Base-by-base conservation (phyloP, 805 yeast genomes). In the Yarrowia bubula region DNA sequence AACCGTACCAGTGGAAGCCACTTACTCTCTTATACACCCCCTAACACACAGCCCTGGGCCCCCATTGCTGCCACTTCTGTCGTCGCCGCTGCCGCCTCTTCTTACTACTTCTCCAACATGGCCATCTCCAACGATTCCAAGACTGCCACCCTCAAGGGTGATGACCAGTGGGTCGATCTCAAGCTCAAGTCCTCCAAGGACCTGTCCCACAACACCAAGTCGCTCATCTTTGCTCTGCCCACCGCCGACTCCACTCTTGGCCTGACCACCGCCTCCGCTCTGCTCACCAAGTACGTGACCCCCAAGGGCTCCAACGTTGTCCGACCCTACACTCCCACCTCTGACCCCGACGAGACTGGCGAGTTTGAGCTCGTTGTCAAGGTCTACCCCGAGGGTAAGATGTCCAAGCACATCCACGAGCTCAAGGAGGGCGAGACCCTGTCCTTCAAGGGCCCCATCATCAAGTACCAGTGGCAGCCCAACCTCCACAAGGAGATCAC, bases 381-480 rank as follows among this genome's bases (percentile, higher is more conserved):
- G 84, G 84, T 80, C 68, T 95, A 95, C 80, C 88, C 86, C 61
- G 84, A 81, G 65, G 98, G 98, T 72, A 88, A 89, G 79, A 86
- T 92, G 85, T 84, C 93, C 64, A 80, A 80, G 73, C 95, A 90
- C 78, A 77, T 91, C 66, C 84, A 82, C 75, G 77, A 77, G 67
- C 84, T 93, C 75, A 86, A 88, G 77, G 85, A 83, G 67, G 84
- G 88, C 72, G 98, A 95, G 73, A 84, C 92, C 61, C 82, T 95
- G 65, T 79, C 96, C 9, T 89, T 95, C 83, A 93, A 92, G 81
- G 99, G 99, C 60, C 98, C 98, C 69, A 83, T 92, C 70, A 81
- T 83, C 73, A 95, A 95, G 82, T 92, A 95, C 90, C 85, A 88
- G 75, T 90, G 96, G 91, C 83, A 83, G 72, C 88, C 93, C 71